Conservation (phyloP, 2,329 filamentous ascomycete species). For the Dothistroma septosporum region DNA sequence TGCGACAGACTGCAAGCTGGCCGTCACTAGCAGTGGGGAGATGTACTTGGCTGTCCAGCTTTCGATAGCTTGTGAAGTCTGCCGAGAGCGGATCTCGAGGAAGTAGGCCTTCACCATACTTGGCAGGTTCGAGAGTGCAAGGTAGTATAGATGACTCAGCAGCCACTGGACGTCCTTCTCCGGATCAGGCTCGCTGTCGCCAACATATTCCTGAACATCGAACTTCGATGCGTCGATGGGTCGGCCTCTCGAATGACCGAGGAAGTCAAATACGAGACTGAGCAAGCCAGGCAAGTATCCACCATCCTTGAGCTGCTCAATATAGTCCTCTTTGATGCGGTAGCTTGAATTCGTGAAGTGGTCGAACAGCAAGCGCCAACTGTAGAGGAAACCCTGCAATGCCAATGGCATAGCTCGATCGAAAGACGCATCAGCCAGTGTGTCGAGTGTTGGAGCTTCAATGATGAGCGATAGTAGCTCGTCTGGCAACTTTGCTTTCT, state of each 20-base stretch:
- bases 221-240: conserved; percentile 68
- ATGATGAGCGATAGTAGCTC: conserved; percentile 81
- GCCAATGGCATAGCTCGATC: conserved; percentile 61
- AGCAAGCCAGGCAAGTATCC: conserved; percentile 66
- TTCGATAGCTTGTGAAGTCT: conserved; percentile 75
- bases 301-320: conserved; percentile 70
- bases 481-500: conserved; percentile 68
- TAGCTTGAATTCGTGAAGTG: conserved; percentile 62
- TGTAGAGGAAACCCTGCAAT: conserved; percentile 75
- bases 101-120: conserved; percentile 78
- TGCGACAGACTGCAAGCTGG: conserved; percentile 64
- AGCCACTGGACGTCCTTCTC: conserved; percentile 79
- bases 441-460: conserved; percentile 68
- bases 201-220: conserved; percentile 62
- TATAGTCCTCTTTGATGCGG: conserved; percentile 77
- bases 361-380: conserved; percentile 88
- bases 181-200: conserved; percentile 52
- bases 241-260: conserved; percentile 71
- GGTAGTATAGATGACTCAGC: conserved; percentile 79
- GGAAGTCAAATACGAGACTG: conserved; percentile 75
- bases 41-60: conserved; percentile 80
- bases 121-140: conserved; percentile 71
- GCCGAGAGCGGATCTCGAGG: conserved; percentile 69
- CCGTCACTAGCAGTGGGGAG: conserved; percentile 64
- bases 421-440: conserved; percentile 61